These are phyloP conservation scores for Lasiodiplodia gonubiensis DNA, from an alignment of 2,329 filamentous ascomycete species.

Conservation along the genomic window DNA sequence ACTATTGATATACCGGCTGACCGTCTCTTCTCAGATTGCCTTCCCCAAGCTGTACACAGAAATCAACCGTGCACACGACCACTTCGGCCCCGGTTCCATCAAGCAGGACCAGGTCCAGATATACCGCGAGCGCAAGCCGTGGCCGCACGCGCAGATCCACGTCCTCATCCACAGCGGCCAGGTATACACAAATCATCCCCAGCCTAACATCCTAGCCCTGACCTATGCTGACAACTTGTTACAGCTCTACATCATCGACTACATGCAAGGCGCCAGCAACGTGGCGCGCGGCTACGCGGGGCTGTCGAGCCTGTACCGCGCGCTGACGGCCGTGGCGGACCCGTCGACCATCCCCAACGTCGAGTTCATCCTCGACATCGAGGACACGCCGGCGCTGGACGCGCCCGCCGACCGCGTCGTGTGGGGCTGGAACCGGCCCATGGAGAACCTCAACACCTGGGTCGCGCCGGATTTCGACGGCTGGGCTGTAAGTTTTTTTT, in stretches of 20 bases:
- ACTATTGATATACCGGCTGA: background rate
- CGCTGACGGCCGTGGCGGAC: slow-evolving; percentile 13
- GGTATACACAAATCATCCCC: background rate
- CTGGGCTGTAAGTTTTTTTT: slow-evolving; percentile 24
- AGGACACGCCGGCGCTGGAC: slow-evolving; percentile 11
- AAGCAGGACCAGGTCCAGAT: slow-evolving; percentile 4
- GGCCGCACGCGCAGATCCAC: slow-evolving; percentile 8
- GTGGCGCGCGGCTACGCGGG: slow-evolving; percentile 12
- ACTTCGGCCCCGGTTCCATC: background rate
- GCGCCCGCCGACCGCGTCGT: slow-evolving; percentile 31
- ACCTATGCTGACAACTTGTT: background rate
- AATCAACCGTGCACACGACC: slow-evolving; percentile 6
- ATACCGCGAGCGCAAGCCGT: background rate
- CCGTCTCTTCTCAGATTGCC: background rate
- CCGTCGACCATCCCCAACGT: slow-evolving; percentile 26
- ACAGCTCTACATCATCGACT: slow-evolving; percentile 21
- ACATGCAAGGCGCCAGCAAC: slow-evolving; percentile 8
- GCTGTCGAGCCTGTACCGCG: slow-evolving; percentile 19
- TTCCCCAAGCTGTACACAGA: slow-evolving; percentile 21
- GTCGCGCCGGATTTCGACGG: slow-evolving; percentile 33
- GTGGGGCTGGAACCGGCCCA: slow-evolving; percentile 21
- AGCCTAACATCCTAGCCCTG: background rate
- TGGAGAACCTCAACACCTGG: slow-evolving; percentile 17
- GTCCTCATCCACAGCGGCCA: slow-evolving; percentile 26
- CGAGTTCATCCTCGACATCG: slow-evolving; percentile 26